These are phyloP conservation scores for Talaromyces sp. DNA, from an alignment of 2,329 filamentous ascomycete species.

Conservation along the genomic window DNA sequence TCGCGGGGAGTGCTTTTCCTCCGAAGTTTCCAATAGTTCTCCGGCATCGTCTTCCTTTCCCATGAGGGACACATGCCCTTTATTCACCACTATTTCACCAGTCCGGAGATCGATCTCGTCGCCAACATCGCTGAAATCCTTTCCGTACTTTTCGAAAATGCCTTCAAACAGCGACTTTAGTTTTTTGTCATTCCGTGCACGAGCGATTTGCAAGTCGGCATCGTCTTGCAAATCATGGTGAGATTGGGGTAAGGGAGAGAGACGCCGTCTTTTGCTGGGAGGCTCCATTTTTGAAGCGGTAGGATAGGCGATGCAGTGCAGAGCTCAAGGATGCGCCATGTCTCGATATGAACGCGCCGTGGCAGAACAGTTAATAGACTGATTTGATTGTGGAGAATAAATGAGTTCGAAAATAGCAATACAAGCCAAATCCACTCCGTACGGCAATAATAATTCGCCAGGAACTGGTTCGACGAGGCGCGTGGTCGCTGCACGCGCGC, in stretches of 20 bases:
- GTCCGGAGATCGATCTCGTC: slow-evolving; percentile 86
- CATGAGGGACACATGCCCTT: slow-evolving; percentile 73
- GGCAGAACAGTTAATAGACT: not conserved
- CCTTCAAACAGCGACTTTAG: slow-evolving; percentile 80
- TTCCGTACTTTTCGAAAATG: slow-evolving; percentile 84
- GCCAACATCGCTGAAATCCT: slow-evolving; percentile 74
- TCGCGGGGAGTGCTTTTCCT: not conserved
- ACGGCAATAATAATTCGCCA: not conserved
- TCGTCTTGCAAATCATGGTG: slow-evolving; percentile 22
- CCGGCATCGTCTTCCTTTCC: slow-evolving; percentile 51
- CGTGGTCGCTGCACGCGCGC: slow-evolving; percentile 7
- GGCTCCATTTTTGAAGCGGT: slow-evolving; percentile 21
- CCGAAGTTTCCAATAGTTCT: slow-evolving; percentile 14
- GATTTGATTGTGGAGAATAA: not conserved
- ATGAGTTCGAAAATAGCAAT: not conserved
- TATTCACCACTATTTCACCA: slow-evolving; percentile 79
- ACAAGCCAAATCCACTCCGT: not conserved
- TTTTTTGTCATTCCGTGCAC: slow-evolving; percentile 62
- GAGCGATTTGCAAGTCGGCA: slow-evolving; percentile 56
- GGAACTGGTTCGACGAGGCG: not conserved
- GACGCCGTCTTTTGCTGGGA: slow-evolving; percentile 54
- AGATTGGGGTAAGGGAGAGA: slow-evolving; percentile 28
- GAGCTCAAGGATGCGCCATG: not conserved
- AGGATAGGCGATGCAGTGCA: not conserved
- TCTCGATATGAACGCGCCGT: not conserved